Conservation (phyloP, 805 yeast species). For the Zygosaccharomyces lentus region DNA sequence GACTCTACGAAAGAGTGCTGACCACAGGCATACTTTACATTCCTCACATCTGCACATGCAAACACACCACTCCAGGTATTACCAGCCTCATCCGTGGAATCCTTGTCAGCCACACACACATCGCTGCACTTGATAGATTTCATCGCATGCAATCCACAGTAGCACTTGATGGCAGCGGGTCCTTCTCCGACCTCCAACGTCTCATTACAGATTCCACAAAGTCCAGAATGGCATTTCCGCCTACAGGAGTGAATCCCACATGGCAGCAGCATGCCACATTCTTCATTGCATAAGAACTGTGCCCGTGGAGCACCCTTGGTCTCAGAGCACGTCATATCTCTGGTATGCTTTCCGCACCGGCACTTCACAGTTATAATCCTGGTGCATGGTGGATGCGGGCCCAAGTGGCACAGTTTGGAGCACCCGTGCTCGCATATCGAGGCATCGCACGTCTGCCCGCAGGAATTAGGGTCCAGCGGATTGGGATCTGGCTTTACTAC, state of each 20-base stretch:
- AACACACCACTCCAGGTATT: constrained; percentile 50
- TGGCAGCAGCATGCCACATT: constrained; percentile 61
- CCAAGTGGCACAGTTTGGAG: constrained; percentile 77
- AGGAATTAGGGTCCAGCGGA: constrained; percentile 68
- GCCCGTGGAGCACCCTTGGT: constrained; percentile 58
- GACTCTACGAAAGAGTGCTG: constrained; percentile 54
- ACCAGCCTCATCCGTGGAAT: constrained; percentile 26
- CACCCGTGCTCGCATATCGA: constrained; percentile 72
- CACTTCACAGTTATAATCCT: constrained; percentile 68
- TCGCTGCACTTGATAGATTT: constrained; percentile 35
- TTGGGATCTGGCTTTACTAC: constrained; percentile 59
- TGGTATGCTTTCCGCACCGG: constrained; percentile 63
- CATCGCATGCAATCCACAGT: constrained; percentile 61
- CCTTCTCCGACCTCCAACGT: constrained; percentile 28
- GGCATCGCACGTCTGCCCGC: constrained; percentile 77
- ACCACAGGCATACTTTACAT: constrained; percentile 57
- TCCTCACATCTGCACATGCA: constrained; percentile 44
- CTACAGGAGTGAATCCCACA: constrained; percentile 68
- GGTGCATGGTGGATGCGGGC: constrained; percentile 77
- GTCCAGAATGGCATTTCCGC: constrained; percentile 67
- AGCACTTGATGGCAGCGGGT: constrained; percentile 47
- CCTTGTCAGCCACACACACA: constrained; percentile 43
- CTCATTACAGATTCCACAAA: constrained; percentile 71
- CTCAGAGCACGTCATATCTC: constrained; percentile 72
- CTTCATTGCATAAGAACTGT: constrained; percentile 45